Base-by-base conservation (phyloP, 331 rosid species). In the Malus hybrid region DNA sequence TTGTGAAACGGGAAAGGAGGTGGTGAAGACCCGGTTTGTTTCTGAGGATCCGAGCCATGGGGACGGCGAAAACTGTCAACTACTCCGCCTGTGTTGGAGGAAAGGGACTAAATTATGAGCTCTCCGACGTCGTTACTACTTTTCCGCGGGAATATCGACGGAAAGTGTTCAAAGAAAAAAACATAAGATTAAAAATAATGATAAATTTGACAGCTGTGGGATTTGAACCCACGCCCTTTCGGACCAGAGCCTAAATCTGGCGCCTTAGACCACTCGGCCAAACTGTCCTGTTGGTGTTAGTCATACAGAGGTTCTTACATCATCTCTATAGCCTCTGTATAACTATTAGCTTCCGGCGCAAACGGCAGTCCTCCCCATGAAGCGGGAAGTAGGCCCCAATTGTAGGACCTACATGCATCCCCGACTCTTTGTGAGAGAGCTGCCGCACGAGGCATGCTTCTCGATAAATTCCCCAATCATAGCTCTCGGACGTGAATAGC, bases 151-250 rank as follows among this genome's bases (percentile, higher is more conserved):
- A 20, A 22, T 19, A 24, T 7, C 20, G 29, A 66, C 55, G 55
- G 22, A 15, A 4, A 11, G n/a, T 22, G 64, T 22, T 9, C 0
- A 10, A 10, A 1, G 3, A 6, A 10, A 2, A 1, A 3, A 54
- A 28, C 24, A 22, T 22, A 24, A 24, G 24, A 24, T 24, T 24
- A 1, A 27, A 7, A 34, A 48, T 0, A 2, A 20, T 24, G 24
- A 24, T 5, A 19, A 24, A 0, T 0, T 0, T 93, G 97, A 89
- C 96, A 86, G 94, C 97, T 91, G 96, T 93, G 93, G 98, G 94
- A 91, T 91, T 93, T 91, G 95, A 91, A 93, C 95, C 96, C 98
- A 91, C 93, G 96, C 97, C 97, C 98, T 87, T 90, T 76, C 93
- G 93, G 95, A 93, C 96, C 88, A 85, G 91, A 87, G 91, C 91